Base-by-base conservation (phyloP, 345 rosid species). In the Gossypium australe region DNA sequence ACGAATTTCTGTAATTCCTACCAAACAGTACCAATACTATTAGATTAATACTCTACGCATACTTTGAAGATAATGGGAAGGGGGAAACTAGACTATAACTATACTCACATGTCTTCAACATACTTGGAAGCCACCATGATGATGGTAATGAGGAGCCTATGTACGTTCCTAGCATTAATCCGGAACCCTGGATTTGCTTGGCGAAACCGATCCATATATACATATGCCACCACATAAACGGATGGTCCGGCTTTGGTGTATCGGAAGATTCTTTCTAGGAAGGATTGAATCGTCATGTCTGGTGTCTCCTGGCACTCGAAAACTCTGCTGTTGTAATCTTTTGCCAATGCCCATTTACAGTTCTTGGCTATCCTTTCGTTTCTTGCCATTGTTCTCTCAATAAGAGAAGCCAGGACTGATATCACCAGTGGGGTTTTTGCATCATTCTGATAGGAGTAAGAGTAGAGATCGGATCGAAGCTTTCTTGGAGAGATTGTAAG, bases 71-170 rank as follows among this genome's bases (percentile, higher is more conserved):
- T 34, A 34, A 34, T 5, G 41, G 45, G 2, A 49, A 49, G 16
- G 58, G 12, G 29, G 27, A 18, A 9, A 3, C 12, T 2, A 48
- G 41, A 34, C 41, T 48, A 48, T n/a, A 17, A 14, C 47, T 51
- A 1, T 52, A 82, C 97, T 89, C 78, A 92, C 98, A 90, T 83
- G 85, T 94, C 97, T 75, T 94, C 97, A 2, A 88, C 94, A 76
- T 89, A 92, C 75, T 94, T 94, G 48, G 98, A 92, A 71, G 98
- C 94, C 70, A 90, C 86, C 97, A 92, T 92, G 85, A 94, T 86
- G 0, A 96, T 87, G 0, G 93, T 92, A 58, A 92, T 84, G 56
- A 94, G 93, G 59, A 94, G 89, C 71, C 97, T 82, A 67, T 94
- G 90, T 11, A 88, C 98, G 71, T 92, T 94, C 69, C 87, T 84